Conservation (phyloP, 768 basidiomycete genomes). For the Coprinopsis cinerea region DNA sequence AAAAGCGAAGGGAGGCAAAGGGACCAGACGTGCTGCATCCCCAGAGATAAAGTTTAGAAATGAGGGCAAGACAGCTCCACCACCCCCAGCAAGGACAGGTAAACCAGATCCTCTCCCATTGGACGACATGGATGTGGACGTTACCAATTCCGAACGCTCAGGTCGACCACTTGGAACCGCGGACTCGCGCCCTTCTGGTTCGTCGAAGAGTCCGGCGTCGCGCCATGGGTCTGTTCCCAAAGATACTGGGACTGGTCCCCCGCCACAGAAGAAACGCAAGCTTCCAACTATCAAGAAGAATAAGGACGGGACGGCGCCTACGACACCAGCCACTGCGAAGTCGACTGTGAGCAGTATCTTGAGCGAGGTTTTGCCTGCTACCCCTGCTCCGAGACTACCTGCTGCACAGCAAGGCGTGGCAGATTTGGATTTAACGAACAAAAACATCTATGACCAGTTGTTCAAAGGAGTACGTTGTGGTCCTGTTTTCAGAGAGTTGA, state of each 20-base stretch:
- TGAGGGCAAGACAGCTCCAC: slow-evolving; percentile 7
- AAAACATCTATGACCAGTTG: slow-evolving; percentile 55
- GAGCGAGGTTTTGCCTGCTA: slow-evolving; percentile 22
- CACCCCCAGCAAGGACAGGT: slow-evolving; percentile 21
- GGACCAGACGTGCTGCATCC: slow-evolving; percentile 12
- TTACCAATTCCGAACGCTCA: slow-evolving; percentile 25
- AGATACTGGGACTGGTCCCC: slow-evolving; percentile 11
- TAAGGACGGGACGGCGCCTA: slow-evolving; percentile 29
- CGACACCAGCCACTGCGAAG: slow-evolving; percentile 14
- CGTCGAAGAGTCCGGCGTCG: background rate
- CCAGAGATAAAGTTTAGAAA: slow-evolving; percentile 3
- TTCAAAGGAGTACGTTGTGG: slow-evolving; percentile 42
- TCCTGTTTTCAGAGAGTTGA: background rate
- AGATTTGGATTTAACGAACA: slow-evolving; percentile 61
- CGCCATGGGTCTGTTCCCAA: background rate
- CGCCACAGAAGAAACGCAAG: slow-evolving; percentile 56
- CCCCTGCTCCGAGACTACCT: slow-evolving; percentile 27
- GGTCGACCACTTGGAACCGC: slow-evolving; percentile 27
- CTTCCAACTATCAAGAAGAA: slow-evolving; percentile 66
- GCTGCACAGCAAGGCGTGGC: slow-evolving; percentile 39
- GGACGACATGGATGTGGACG: slow-evolving; percentile 30
- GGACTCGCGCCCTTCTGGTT: background rate
- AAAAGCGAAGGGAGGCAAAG: slow-evolving; percentile 26
- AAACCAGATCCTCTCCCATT: slow-evolving; percentile 20
- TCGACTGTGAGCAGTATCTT: slow-evolving; percentile 20